Evolutionary conservation across 1,284 basidiomycete genomes (phyloP).

Genomic region (Ustilago esculenta): DNA sequence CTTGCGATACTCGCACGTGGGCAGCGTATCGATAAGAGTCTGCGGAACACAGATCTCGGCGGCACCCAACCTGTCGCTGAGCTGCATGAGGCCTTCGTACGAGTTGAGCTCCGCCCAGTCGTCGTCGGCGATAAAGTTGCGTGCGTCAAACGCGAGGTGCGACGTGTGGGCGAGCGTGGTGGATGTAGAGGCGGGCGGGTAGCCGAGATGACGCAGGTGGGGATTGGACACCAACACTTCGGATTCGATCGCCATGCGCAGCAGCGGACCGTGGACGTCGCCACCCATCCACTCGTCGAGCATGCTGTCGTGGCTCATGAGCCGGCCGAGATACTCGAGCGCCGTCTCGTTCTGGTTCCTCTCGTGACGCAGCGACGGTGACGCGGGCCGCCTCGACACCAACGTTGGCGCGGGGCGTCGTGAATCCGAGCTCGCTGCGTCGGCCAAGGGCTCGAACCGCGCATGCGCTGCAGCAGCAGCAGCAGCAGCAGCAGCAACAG

Average conservation of each 20-base stretch:
- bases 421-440: background rate
- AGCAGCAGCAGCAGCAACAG: too few relatives aligned
- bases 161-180: conserved; percentile 1
- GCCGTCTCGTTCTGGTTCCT: conserved; percentile 29
- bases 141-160: conserved; percentile 25
- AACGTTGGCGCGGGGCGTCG: background rate
- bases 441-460: conserved; percentile 23
- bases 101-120: conserved; percentile 42
- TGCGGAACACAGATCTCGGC: conserved; percentile 29
- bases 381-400: background rate
- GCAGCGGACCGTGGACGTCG: conserved; percentile 13
- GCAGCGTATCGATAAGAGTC: conserved; percentile 26
- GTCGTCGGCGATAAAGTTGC: conserved; percentile 44
- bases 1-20: conserved; percentile 35
- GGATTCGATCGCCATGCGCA: conserved; percentile 38
- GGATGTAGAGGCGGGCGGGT: conserved; percentile 22
- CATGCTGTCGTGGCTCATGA: conserved; percentile 37
- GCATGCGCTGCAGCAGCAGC: background rate
- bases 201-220: conserved; percentile 3
- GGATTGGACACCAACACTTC: background rate
- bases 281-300: conserved; percentile 33
- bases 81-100: conserved; percentile 34
- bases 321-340: conserved; percentile 37
- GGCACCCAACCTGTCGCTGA: conserved; percentile 27
- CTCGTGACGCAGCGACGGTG: conserved; percentile 4